Conservation (phyloP, 768 basidiomycete species). For the Strobilomyces confusus region DNA sequence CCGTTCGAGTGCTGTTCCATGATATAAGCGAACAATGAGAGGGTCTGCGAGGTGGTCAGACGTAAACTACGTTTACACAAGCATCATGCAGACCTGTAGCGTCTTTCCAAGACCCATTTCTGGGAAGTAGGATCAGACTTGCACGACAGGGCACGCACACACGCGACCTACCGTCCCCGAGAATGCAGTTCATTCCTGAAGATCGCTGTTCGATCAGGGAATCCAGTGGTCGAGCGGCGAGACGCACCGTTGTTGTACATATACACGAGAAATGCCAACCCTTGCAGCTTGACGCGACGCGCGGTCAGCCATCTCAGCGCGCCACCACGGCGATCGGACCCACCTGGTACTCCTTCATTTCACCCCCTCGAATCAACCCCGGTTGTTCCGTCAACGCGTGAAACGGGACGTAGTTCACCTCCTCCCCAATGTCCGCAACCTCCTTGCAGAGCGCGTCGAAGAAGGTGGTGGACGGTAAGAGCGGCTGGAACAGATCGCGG, state of each 20-base stretch:
- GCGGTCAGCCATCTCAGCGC: not conserved
- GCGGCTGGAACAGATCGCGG: conserved; percentile 41
- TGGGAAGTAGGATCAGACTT: conserved; percentile 15
- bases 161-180: conserved; percentile 56
- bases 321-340: not conserved
- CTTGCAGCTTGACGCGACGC: conserved; percentile 41
- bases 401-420: conserved; percentile 32
- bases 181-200: conserved; percentile 62
- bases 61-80: not conserved
- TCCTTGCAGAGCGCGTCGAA: conserved; percentile 36
- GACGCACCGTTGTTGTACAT: conserved; percentile 63
- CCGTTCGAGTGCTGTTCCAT: conserved; percentile 50
- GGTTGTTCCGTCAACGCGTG: conserved; percentile 47
- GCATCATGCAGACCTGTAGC: conserved; percentile 40
- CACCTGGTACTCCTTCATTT: conserved; percentile 73
- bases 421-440: conserved; percentile 25
- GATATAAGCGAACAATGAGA: conserved; percentile 65
- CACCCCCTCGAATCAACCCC: conserved; percentile 46
- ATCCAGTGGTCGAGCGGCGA: not conserved
- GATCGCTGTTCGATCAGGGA: not conserved
- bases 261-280: conserved; percentile 59
- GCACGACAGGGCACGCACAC: too few relatives aligned
- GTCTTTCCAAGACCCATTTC: conserved; percentile 67
- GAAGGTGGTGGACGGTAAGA: conserved; percentile 41
- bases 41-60: conserved; percentile 35